Evolutionary conservation across 257 asterid genomes (phyloP), one percentile per base, ranked within the genome.

Genomic region (Lavandula angustifolia): DNA sequence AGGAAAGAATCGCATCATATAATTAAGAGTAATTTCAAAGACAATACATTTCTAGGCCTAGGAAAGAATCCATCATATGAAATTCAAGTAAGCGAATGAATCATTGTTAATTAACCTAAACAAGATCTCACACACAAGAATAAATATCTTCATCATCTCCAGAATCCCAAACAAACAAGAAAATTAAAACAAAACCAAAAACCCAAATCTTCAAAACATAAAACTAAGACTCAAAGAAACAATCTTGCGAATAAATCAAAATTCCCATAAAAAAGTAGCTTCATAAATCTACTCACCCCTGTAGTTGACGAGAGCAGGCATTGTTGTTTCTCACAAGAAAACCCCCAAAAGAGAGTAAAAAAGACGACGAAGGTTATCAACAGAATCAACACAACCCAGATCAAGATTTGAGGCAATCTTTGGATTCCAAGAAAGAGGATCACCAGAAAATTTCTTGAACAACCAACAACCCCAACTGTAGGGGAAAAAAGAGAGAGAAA

Each of bases 271-370:
- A 4, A 6, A 1, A 35, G 66, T 2, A 66, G 49, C 29, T 53
- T 48, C n/a, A 60, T 29, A 48, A 70, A 60, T 40, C 9, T 10
- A 80, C 96, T 81, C 65, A 91, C 98, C 98, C 73, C 91, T 73
- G 82, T 84, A 82, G 82, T 92, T 85, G 76, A 92, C 92, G 77
- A 92, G 95, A 72, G 95, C 85, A 80, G 95, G 84, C 98, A 92
- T 92, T 82, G 57, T 69, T 76, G 87, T 40, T 80, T 54, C 62
- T 79, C 72, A 67, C 64, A 70, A 72, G 83, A 85, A 82, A 80
- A 57, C 74, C 82, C 84, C 79, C 74, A 57, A 78, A 60, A 41
- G 34, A 77, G 75, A 81, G 84, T 53, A 12, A 79, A 80, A 82
- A 84, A 35, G 70, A 74, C 33, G 54, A 79, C 33, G 54, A 79